Evolutionary conservation across 495 filamentous ascomycete species (phyloP), one percentile per base, ranked within the genome.

Genomic region (Apiosordaria backusii): DNA sequence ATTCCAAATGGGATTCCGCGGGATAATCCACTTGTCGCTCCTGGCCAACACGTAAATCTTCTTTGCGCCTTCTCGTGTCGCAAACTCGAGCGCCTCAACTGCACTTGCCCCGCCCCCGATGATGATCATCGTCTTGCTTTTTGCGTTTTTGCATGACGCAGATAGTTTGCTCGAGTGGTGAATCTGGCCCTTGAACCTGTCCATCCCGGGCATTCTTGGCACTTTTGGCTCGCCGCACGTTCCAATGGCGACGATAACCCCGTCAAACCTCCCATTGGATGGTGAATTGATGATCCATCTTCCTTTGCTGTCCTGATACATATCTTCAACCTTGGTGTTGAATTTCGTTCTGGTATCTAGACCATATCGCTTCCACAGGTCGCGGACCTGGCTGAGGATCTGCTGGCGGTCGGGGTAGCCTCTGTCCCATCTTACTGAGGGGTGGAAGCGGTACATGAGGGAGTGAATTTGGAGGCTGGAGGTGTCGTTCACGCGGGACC

Each of bases 11-110:
- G 89, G 79, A 68, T 93, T 92, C 16, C 92, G 86, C 3, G 91
- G 92, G 63, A 95, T 93, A 61, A 95, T 89, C 92, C 92, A 95
- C 79, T 95, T 95, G 71, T 95, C 92, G 24, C 86, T 88, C 18
- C 92, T 84, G 1, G 91, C 87, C 4, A 95, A 82, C 19, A 96
- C 86, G 67, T 89, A 87, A 1, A 90, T 88, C 67, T 88, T 86
- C 6, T 77, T 78, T 0, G 91, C 91, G 1, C 85, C 83, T 52
- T 86, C 84, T 57, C 86, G 77, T 21, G 88, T 84, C 7, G 89
- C 91, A 68, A 92, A 95, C 68, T 96, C 91, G 25, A 95, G 78
- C 0, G 90, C 91, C 77, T 96, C 92, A 15, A 95, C 89, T 0
- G 91, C 92, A 66, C 87, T 90, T 15, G 92, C 91, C 5, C 91